Base-by-base conservation (phyloP, 768 basidiomycete genomes). In the Clavulina sp. region DNA sequence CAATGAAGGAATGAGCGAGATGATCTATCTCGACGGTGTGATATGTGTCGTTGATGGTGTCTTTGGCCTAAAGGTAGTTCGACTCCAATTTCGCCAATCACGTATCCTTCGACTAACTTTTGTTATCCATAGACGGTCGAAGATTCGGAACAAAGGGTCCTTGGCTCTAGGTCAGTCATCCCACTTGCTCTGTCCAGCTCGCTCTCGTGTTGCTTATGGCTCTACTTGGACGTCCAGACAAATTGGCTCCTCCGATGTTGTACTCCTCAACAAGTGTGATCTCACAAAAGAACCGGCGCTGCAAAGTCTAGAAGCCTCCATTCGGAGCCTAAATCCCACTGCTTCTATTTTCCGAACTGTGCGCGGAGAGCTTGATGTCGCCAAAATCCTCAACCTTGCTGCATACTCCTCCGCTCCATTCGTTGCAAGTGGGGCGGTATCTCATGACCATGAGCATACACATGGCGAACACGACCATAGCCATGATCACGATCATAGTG, bases 191-290 rank as follows among this genome's bases (percentile, higher is more conserved):
- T 46, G 9, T 16, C 43, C 13, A 16, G 13, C 13, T 13, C 9
- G 13, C 24, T 46, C 9, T 9, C n/a, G n/a, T n/a, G n/a, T n/a
- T n/a, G n/a, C n/a, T n/a, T n/a, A n/a, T n/a, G n/a, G n/a, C n/a
- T n/a, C n/a, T n/a, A n/a, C n/a, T n/a, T n/a, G n/a, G n/a, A 13
- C 28, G n/a, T 30, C n/a, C 60, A 95, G 92, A 50, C 95, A 99
- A 70, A 81, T 97, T 44, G 93, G 87, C 1, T 81, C 80, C 33
- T 80, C 93, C 24, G 95, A 99, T 60, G 81, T 93, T 24, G 73
- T 97, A 33, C 65, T 99, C 26, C 67, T 99, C 28, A 99, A 99
- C 71, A 99, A 99, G 69, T 69, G 71, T 26, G 93, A 96, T 60
- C 69, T 96, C 5, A 79, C 77, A 1, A 13, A 9, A 60, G 72